Percentiles rank a stretch among this genome's conserved stretches.
phyloP scores from a whole-genome alignment of 164 flowering plant genomes.

The Warburgia ugandensis region DNA sequence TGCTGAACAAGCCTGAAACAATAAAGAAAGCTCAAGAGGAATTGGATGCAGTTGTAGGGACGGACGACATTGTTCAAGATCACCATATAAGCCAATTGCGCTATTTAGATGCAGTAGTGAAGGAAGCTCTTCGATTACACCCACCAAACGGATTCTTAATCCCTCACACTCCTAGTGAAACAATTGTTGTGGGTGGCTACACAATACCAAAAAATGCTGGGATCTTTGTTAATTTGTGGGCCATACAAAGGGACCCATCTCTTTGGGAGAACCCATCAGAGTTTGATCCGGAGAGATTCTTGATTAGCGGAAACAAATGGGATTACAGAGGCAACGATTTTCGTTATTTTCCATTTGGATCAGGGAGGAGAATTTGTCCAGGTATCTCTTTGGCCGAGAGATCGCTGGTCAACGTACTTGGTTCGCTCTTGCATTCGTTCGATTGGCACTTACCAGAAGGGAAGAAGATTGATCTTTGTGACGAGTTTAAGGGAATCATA shows the following conservation, averaged over 20 bases:
- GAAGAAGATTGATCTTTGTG: too few relatives aligned
- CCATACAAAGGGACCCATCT: too few relatives aligned
- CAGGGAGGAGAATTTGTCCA: too few relatives aligned
- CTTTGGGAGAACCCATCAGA: slow-evolving; percentile 7
- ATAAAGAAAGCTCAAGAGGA: too few relatives aligned
- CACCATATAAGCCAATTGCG: slow-evolving; percentile 27
- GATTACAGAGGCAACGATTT: slow-evolving; percentile 56
- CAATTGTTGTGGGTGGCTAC: slow-evolving; percentile 44
- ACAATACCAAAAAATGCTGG: slow-evolving; percentile 42
- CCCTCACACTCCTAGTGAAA: slow-evolving; percentile 49
- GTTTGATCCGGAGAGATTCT: slow-evolving; percentile 32
- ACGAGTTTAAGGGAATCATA: too few relatives aligned
- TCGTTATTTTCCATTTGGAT: too few relatives aligned
- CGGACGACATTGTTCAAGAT: slow-evolving; percentile 31
- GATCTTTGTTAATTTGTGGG: slow-evolving; percentile 54
- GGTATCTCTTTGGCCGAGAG: too few relatives aligned
- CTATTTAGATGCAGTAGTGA: slow-evolving; percentile 32
- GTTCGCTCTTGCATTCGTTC: too few relatives aligned
- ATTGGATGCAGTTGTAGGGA: slow-evolving; percentile 29
- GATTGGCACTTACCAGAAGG: too few relatives aligned
- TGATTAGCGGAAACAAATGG: slow-evolving; percentile 11
- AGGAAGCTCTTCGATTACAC: slow-evolving; percentile 38
- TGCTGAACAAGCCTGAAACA: too few relatives aligned
- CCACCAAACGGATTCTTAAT: slow-evolving; percentile 34
- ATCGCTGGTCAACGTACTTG: too few relatives aligned